Evolutionary conservation across 2,329 filamentous ascomycete genomes (phyloP).

Genomic region (Colletotrichum cuscutae): DNA sequence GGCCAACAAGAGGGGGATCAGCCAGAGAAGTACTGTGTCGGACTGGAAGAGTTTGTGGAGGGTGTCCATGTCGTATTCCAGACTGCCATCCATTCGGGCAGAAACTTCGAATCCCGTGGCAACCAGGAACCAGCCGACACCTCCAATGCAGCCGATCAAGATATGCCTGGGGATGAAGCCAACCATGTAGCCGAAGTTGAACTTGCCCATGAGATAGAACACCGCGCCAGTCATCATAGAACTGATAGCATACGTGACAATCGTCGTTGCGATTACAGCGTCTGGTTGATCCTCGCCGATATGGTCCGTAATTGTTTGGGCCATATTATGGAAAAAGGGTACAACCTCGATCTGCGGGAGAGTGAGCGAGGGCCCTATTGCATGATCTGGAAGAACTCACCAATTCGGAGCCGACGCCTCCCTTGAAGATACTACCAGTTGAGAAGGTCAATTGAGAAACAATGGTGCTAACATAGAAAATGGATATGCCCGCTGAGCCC

Average conservation of each 20-base stretch:
- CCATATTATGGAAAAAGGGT: slow-evolving; percentile 99
- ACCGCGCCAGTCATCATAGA: slow-evolving; percentile 90
- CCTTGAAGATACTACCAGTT: slow-evolving; percentile 85
- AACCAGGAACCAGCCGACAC: slow-evolving; percentile 94
- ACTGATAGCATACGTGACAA: slow-evolving; percentile 89
- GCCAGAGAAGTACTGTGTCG: slow-evolving; percentile 85
- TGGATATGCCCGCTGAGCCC: slow-evolving; percentile 94
- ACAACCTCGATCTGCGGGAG: slow-evolving; percentile 85
- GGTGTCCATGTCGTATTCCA: slow-evolving; percentile 84
- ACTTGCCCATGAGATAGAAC: slow-evolving; percentile 90
- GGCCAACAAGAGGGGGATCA: slow-evolving; percentile 80
- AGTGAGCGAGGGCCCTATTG: slow-evolving; percentile 25
- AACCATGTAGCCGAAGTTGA: slow-evolving; percentile 89
- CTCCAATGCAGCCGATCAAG: slow-evolving; percentile 95
- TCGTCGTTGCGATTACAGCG: slow-evolving; percentile 92
- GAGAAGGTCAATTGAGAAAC: slow-evolving; percentile 93
- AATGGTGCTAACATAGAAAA: slow-evolving; percentile 98
- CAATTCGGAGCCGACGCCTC: slow-evolving; percentile 94
- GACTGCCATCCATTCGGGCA: slow-evolving; percentile 84
- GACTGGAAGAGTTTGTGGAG: slow-evolving; percentile 77
- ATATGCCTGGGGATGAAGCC: slow-evolving; percentile 98
- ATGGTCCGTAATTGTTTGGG: slow-evolving; percentile 81
- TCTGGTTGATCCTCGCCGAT: slow-evolving; percentile 85
- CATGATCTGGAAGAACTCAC: slow-evolving; percentile 51
- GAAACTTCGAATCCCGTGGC: slow-evolving; percentile 95